Evolutionary conservation across 331 rosid genomes (phyloP), one percentile per base, ranked within the genome.

Genomic region (Phaseolus coccineus): DNA sequence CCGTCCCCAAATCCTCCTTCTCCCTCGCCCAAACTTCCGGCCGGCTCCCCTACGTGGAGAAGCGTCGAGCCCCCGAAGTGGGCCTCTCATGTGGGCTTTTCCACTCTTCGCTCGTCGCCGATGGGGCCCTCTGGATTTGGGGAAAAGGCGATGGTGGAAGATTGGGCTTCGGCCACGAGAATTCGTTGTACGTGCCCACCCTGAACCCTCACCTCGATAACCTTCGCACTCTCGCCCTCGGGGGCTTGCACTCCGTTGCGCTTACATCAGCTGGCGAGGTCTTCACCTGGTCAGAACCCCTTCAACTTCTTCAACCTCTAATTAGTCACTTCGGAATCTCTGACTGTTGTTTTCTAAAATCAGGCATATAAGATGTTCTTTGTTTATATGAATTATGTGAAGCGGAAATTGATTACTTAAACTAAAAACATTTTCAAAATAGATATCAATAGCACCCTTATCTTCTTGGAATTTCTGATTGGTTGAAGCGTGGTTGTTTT

Each of bases 111-210:
- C 65, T 95, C 70, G 52, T 90, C 15, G 94, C 87, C 4, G 81
- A 90, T 81, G 94, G 94, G 11, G 76, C 80, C 24, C 79, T 88
- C 65, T 91, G 97, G 97, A 78, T 93, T 85, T 95, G 99, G 99
- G 98, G 99, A 25, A 95, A 95, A 85, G 99, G 99, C 3, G 99
- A 95, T 48, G 98, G 97, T 4, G 98, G 98, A 35, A 84, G 98
- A 7, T 87, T 95, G 31, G 97, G 99, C 15, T 91, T 95, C 19
- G 98, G 98, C 48, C 97, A 89, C 48, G 98, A 94, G 66, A 80
- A 87, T 74, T 67, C 97, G 3, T 39, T 77, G 74, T 94, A 93
- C 73, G 81, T 88, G 27, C 99, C 99, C 72, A 83, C 98, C 0
- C 51, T 93, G 81, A 95, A 93, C 59, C 92, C 96, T 25, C 88